Conservation (phyloP, 441 rosid genomes). For the Jatropha multifida region DNA sequence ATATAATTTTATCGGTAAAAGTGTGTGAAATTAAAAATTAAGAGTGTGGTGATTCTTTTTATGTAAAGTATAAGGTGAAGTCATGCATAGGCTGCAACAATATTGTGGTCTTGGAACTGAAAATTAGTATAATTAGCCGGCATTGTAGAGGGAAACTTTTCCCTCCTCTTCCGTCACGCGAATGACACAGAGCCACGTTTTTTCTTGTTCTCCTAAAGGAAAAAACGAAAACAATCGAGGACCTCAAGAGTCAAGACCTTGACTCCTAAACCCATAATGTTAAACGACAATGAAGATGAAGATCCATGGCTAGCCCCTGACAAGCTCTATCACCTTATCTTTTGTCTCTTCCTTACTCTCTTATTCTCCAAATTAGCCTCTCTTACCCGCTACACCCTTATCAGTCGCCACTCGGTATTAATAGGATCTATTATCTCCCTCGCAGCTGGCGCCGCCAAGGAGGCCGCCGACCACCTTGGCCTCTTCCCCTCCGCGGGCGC, state of each 20-base stretch:
- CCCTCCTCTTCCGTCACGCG: no score
- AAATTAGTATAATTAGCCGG: no score
- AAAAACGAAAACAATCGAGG: neutral
- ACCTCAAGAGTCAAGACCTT: neutral
- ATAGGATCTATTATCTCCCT: constrained; percentile 74
- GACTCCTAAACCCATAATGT: neutral
- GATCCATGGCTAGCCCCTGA: constrained; percentile 87
- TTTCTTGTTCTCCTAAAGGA: no score
- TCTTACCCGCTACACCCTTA: constrained; percentile 46
- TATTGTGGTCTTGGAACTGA: no score
- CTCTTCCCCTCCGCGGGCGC: constrained; percentile 85
- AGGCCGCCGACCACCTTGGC: constrained; percentile 78
- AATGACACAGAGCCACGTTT: no score
- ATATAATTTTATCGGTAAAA: no score
- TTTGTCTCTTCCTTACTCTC: constrained; percentile 70
- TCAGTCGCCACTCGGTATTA: constrained; percentile 53
- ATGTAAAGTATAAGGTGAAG: no score
- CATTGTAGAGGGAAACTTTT: no score
- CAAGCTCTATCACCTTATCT: constrained; percentile 79
- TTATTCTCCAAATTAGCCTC: constrained; percentile 71
- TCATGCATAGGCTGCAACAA: no score
- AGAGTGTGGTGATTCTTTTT: no score
- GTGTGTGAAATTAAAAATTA: no score
- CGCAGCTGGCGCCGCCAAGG: constrained; percentile 83
- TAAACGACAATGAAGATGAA: constrained; percentile 27